Conservation (phyloP, 768 basidiomycete species). For the Hydnomerulius pinastri region DNA sequence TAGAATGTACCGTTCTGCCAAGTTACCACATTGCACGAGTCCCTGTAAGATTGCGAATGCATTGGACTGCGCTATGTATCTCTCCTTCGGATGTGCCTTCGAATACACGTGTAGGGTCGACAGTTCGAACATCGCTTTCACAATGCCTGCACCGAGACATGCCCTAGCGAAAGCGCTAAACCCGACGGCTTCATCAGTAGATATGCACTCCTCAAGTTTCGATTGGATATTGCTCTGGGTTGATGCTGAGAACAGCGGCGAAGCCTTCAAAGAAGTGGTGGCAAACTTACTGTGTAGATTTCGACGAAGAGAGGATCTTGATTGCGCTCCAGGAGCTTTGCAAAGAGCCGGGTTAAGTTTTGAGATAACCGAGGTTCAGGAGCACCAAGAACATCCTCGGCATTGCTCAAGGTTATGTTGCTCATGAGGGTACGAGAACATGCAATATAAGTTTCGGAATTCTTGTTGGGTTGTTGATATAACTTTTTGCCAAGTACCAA, state of each 20-base stretch:
- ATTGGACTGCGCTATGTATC: slow-evolving; percentile 21
- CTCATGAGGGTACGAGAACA: slow-evolving; percentile 6
- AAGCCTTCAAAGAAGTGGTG: background rate
- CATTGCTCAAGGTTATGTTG: slow-evolving; percentile 19
- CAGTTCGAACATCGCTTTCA: slow-evolving; percentile 26
- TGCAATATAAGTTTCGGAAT: no score
- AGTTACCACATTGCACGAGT: slow-evolving; percentile 21
- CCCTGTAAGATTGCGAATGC: slow-evolving; percentile 22
- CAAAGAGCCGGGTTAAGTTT: slow-evolving; percentile 22
- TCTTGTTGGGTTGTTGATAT: no score
- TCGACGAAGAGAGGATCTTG: slow-evolving; percentile 22
- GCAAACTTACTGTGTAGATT: slow-evolving; percentile 17
- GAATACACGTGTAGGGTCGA: slow-evolving; percentile 14
- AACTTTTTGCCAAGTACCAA: no score
- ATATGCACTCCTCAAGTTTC: background rate
- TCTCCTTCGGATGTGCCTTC: slow-evolving; percentile 10
- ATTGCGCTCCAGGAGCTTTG: slow-evolving; percentile 22
- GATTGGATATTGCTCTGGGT: slow-evolving; percentile 17
- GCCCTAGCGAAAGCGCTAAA: slow-evolving; percentile 21
- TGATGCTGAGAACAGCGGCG: background rate
- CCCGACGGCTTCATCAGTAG: background rate
- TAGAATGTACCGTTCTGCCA: slow-evolving; percentile 20
- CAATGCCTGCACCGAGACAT: slow-evolving; percentile 28
- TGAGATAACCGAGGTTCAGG: slow-evolving; percentile 9
- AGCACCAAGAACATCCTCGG: slow-evolving; percentile 17